phyloP scores from a whole-genome alignment of 2,329 filamentous ascomycete genomes.

The Nigrospora osmanthi region DNA sequence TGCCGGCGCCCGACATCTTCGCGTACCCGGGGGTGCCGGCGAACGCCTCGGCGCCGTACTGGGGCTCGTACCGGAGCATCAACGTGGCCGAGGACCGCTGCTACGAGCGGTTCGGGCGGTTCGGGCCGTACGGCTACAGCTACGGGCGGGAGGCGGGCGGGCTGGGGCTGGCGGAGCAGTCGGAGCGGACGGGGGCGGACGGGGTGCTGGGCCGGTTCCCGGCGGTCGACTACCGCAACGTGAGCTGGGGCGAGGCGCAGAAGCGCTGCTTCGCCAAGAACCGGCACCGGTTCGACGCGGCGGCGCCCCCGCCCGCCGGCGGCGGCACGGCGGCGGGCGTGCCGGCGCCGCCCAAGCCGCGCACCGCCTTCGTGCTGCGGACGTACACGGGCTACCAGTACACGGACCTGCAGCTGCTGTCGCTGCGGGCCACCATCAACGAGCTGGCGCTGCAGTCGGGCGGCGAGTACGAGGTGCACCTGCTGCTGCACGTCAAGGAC shows the following conservation, averaged over 20 bases:
- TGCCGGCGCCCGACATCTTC: conserved; percentile 25
- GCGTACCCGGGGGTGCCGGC: conserved; percentile 52
- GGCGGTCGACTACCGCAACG: conserved; percentile 26
- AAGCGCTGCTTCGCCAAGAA: conserved; percentile 36
- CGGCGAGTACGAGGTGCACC: conserved; percentile 55
- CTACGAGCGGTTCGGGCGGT: conserved; percentile 61
- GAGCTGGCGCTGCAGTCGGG: conserved; percentile 58
- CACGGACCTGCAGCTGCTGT: conserved; percentile 55
- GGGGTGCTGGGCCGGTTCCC: conserved; percentile 26
- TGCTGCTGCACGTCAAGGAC: conserved; percentile 37
- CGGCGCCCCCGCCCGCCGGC: conserved; percentile 2
- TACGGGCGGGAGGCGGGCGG: conserved; percentile 59
- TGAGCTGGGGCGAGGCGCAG: conserved; percentile 26
- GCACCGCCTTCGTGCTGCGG: conserved; percentile 56
- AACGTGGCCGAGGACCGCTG: conserved; percentile 57
- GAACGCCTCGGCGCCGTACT: conserved; percentile 56
- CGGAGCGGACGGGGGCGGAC: conserved; percentile 52
- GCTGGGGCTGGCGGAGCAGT: conserved; percentile 49
- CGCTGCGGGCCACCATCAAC: conserved; percentile 56
- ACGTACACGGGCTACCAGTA: conserved; percentile 61
- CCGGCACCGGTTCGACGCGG: conserved; percentile 34
- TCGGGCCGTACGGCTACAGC: conserved; percentile 62
- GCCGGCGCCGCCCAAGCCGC: conserved; percentile 11
- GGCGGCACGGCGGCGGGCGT: background rate
- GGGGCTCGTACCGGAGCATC: conserved; percentile 56